A percentile compares a stretch with the other conserved stretches of the same genome.
Evolutionary conservation across 352 stramenopile genomes (phyloP).

Genomic region (Saprolegnia parasitica): DNA sequence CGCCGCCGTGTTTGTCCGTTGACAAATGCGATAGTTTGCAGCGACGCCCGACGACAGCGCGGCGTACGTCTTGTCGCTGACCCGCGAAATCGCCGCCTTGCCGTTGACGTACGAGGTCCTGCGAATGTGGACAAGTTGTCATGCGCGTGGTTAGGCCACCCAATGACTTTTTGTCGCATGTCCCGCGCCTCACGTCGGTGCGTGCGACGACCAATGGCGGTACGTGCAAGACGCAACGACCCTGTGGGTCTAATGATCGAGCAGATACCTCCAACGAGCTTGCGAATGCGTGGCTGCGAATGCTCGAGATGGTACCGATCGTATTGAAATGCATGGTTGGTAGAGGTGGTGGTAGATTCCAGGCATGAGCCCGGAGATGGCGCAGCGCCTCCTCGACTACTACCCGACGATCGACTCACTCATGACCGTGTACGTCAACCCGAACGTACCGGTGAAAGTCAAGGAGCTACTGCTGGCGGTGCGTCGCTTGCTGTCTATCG

Average conservation of each 20-base stretch:
- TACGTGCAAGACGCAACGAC: background rate
- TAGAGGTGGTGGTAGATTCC: background rate
- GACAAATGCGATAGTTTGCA: background rate
- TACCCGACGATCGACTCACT: conserved; percentile 24
- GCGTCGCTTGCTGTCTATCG: no score
- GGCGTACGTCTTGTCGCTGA: conserved; percentile 12
- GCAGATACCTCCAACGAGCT: conserved; percentile 15
- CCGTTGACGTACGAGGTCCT: conserved; percentile 16
- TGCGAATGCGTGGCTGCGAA: conserved; percentile 20
- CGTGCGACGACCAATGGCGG: conserved; percentile 4
- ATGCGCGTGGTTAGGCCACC: background rate
- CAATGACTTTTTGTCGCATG: conserved; percentile 15
- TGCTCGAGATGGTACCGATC: conserved; percentile 20
- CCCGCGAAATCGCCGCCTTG: conserved; percentile 1
- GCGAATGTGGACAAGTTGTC: background rate
- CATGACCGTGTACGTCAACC: conserved; percentile 16
- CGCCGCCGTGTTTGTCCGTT: background rate
- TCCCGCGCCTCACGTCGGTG: conserved; percentile 13
- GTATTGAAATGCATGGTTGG: background rate
- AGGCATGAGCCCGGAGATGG: conserved; percentile 15
- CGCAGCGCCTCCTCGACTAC: conserved; percentile 14
- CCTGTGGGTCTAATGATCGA: background rate
- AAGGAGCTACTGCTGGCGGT: conserved; percentile 20
- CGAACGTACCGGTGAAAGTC: background rate
- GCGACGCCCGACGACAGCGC: conserved; percentile 9